A percentile compares a stretch with the other conserved stretches of the same genome.
Conservation (phyloP, 768 basidiomycete genomes). For the Mrakia frigida region DNA sequence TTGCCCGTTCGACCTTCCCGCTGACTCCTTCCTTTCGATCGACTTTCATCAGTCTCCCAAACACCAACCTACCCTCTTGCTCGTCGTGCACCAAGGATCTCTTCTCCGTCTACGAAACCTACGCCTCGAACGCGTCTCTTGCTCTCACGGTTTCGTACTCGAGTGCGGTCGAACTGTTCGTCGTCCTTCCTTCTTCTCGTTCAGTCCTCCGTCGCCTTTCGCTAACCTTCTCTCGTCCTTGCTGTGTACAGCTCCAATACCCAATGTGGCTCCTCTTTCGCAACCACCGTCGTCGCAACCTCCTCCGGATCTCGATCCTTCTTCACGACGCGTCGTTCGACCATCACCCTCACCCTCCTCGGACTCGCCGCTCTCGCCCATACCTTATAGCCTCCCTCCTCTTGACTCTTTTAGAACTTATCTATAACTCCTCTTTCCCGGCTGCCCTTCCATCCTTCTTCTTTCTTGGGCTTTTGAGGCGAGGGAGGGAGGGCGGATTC, state of each 20-base stretch:
- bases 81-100: constrained; percentile 60
- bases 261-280: constrained; percentile 1
- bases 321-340: too few species aligned
- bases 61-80: constrained; percentile 54
- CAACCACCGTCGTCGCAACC: background rate
- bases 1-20: background rate
- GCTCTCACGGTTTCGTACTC: constrained; percentile 9
- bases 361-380: too few species aligned
- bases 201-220: background rate
- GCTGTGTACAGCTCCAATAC: background rate
- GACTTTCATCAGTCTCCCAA: constrained; percentile 48
- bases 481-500: too few species aligned
- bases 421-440: too few species aligned
- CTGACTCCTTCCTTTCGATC: background rate
- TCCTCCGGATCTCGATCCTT: background rate
- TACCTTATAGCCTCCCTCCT: too few species aligned
- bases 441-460: too few species aligned
- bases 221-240: background rate
- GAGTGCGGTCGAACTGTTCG: constrained; percentile 3
- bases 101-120: constrained; percentile 54
- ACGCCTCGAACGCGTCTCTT: constrained; percentile 16
- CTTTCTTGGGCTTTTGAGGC: too few species aligned
- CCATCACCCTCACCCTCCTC: background rate
- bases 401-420: too few species aligned
- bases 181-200: background rate